Conservation (phyloP, 306 rosid species). For the Vigna nakashimae region DNA sequence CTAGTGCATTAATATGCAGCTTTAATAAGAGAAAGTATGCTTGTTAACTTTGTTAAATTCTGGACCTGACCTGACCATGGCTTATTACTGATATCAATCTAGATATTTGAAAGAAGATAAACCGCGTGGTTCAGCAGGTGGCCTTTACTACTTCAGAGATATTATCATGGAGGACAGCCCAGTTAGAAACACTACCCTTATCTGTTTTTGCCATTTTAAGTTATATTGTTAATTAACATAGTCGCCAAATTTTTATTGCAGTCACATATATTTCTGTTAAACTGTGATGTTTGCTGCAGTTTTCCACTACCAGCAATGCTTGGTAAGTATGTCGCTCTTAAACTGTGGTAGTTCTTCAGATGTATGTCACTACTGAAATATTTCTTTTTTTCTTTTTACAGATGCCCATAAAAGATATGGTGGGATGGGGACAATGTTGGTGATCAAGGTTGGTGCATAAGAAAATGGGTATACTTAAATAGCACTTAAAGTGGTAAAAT, state of each 20-base stretch:
- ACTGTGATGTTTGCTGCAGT: constrained; percentile 96
- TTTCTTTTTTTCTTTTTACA: constrained; percentile 50
- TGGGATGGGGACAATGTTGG: constrained; percentile 96
- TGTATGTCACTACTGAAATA: constrained; percentile 10
- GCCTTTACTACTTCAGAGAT: constrained; percentile 82
- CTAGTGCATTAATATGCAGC: constrained; percentile 17
- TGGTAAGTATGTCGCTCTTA: constrained; percentile 62
- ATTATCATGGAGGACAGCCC: constrained; percentile 92
- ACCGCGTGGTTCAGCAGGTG: constrained; percentile 98
- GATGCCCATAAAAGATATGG: constrained; percentile 88
- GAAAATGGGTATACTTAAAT: not conserved
- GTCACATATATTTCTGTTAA: constrained; percentile 91
- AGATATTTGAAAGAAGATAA: constrained; percentile 97
- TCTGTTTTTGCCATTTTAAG: not conserved
- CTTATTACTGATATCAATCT: constrained; percentile 43
- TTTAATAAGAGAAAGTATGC: not conserved
- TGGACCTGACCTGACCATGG: constrained; percentile 38
- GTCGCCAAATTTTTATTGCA: constrained; percentile 53
- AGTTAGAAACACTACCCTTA: constrained; percentile 53
- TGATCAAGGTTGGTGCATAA: constrained; percentile 74
- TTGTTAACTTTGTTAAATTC: constrained; percentile 5
- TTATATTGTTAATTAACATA: constrained; percentile 13
- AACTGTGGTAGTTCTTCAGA: constrained; percentile 6
- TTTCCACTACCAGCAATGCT: constrained; percentile 89
- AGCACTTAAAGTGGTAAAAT: constrained; percentile 1